Evolutionary conservation across 2,329 filamentous ascomycete species (phyloP), one percentile per base, ranked within the genome.

Genomic region (Plenodomus biglobosus): DNA sequence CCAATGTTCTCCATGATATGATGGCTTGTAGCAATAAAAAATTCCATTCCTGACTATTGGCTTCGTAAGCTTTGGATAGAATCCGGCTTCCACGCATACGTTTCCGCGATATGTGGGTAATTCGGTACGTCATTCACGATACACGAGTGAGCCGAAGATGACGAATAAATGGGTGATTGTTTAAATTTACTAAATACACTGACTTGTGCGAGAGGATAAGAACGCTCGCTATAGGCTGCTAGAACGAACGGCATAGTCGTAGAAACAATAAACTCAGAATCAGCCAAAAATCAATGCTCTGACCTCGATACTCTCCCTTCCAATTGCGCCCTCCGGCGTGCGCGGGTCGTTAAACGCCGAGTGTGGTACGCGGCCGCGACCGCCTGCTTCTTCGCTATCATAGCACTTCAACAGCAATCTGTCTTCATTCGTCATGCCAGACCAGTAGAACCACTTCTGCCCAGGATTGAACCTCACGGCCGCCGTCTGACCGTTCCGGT

Each of bases 251-350:
- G 8, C 6, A 7, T 24, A 24, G 22, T 5, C 8, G 15, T 8
- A 32, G 27, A 11, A 3, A 32, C 15, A 32, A 10, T 11, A 11
- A 32, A 11, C 6, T 32, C 11, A 15, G 16, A 4, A 34, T 45
- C 48, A 69, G 10, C 87, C 88, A 78, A 96, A 95, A 0, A 96
- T 87, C 70, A 96, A 76, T 30, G 88, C 85, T 60, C 92, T 80
- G 15, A 96, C 88, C 72, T 96, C 92, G 67, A 96, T 95, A 68
- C 90, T 95, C 77, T 95, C 88, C 56, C 91, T 80, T 0, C 81
- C 82, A 55, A 85, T 83, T 3, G 87, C 89, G 38, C 85, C 87
- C 16, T 78, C 74, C 2, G 84, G 81, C 1, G 87, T 90, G 50
- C 85, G 76, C 1, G 88, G 86, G 68, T 96, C 87, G 34, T 80